A percentile compares a stretch with the other conserved stretches of the same genome.
Conservation (phyloP, 192 early-diverging fungal species). For the Nowakowskiella sp. region DNA sequence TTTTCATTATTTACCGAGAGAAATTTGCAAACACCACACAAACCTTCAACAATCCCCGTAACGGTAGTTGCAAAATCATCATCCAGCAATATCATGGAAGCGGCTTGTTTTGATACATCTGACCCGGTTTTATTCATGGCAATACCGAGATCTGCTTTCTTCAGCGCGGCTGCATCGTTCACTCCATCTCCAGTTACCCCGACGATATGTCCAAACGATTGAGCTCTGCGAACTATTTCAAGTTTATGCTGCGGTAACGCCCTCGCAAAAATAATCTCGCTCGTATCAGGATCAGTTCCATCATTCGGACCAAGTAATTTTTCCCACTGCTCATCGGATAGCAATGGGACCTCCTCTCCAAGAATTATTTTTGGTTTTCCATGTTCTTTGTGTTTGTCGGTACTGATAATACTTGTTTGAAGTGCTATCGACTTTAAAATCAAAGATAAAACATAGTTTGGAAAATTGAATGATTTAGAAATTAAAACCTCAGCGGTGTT, state of each 20-base stretch:
- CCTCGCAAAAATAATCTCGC: conserved; percentile 90
- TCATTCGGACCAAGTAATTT: neutral
- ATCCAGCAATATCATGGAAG: conserved; percentile 93
- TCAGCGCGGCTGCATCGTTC: conserved; percentile 88
- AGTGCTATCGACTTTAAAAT: neutral
- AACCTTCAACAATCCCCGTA: conserved; percentile 83
- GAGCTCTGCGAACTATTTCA: conserved; percentile 84
- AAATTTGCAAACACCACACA: neutral
- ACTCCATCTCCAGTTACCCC: conserved; percentile 96
- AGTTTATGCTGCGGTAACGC: conserved; percentile 91
- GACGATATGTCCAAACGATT: conserved; percentile 84
- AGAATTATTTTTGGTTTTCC: conserved; percentile 3
- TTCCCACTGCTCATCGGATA: conserved; percentile 1
- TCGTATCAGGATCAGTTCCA: conserved; percentile 26
- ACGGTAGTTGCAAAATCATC: conserved; percentile 95
- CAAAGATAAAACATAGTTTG: too few species aligned
- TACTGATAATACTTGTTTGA: too few species aligned
- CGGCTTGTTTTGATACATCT: conserved; percentile 89
- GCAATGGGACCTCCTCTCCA: neutral
- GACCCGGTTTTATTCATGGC: conserved; percentile 94
- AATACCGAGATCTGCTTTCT: conserved; percentile 93
- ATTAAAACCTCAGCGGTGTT: conserved; percentile 93
- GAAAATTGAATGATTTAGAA: too few species aligned
- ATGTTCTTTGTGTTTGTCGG: conserved; percentile 10
- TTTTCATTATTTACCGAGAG: too few species aligned